Percentiles rank a stretch among this genome's conserved stretches.
These are phyloP conservation scores for Sporothrix luriei DNA, from an alignment of 2,329 filamentous ascomycete genomes.

Conservation along the genomic window DNA sequence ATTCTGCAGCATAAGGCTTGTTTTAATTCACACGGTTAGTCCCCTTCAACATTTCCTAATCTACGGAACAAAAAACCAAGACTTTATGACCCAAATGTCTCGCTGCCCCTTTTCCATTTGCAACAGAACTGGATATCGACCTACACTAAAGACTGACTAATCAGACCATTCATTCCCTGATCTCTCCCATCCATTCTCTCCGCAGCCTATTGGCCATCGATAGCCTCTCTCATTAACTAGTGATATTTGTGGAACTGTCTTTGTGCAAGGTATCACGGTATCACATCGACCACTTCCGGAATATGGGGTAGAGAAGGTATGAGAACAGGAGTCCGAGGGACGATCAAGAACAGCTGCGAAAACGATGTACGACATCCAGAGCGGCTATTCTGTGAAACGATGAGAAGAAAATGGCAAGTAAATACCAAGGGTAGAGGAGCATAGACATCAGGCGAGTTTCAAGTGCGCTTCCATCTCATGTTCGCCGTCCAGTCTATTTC, in stretches of 20 bases:
- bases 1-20: background rate
- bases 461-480: conserved; percentile 7
- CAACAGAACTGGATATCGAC: background rate
- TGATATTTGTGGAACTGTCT: background rate
- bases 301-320: background rate
- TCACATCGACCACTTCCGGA: background rate
- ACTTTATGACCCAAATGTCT: background rate
- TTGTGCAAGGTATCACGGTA: conserved; percentile 8
- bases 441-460: background rate
- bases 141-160: conserved; percentile 6
- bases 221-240: background rate
- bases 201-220: background rate
- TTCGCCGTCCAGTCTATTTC: conserved; percentile 28
- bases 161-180: background rate
- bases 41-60: background rate
- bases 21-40: background rate
- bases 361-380: background rate
- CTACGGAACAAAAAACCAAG: too few relatives aligned
- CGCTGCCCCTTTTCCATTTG: conserved; percentile 1
- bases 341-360: background rate
- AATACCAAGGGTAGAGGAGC: background rate
- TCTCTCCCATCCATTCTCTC: too few relatives aligned
- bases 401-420: background rate
- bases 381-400: background rate
- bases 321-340: background rate